Base-by-base conservation (phyloP, 805 yeast species). In the Starmerella davenportii region DNA sequence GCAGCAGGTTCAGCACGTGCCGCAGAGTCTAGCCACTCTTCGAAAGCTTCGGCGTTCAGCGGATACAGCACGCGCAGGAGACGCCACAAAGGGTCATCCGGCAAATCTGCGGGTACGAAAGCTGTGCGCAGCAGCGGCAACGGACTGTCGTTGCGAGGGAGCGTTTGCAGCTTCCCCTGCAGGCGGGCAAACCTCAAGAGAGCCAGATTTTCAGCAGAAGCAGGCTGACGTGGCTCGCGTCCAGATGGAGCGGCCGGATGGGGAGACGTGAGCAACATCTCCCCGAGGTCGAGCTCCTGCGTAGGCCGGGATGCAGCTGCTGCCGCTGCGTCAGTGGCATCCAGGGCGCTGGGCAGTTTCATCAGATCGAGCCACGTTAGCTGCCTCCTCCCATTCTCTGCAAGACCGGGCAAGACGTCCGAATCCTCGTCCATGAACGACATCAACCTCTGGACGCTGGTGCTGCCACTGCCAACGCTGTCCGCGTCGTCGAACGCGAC, bases 301-400 rank as follows among this genome's bases (percentile, higher is more conserved):
- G 45, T 42, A 4, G 45, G 39, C 15, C 21, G 7, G 9, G 45
- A 42, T n/a, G 43, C 43, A 9, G 43, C 40, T 17, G 4, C 38
- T 3, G 39, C 16, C 4, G 43, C 18, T 17, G 15, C 44, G 16
- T n/a, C 9, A 14, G 15, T n/a, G 19, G 19, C 19, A 29, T 7
- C 15, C 5, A 29, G 32, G 9, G 9, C 13, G 32, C 19, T 29
- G 8, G 32, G 32, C 19, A 7, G 16, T n/a, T 29, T 14, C 5
- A n/a, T 7, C 32, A 29, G 19, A 8, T 7, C 15, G 13, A 29
- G 32, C 32, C 32, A 29, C 25, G 25, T 7, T n/a, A n/a, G n/a
- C n/a, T n/a, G n/a, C n/a, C n/a, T n/a, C n/a, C n/a, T n/a, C n/a
- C n/a, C n/a, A n/a, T n/a, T n/a, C n/a, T n/a, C n/a, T n/a, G n/a